Evolutionary conservation across 352 stramenopile genomes (phyloP), one percentile per base, ranked within the genome.

Genomic region (Globisporangium parvum): DNA sequence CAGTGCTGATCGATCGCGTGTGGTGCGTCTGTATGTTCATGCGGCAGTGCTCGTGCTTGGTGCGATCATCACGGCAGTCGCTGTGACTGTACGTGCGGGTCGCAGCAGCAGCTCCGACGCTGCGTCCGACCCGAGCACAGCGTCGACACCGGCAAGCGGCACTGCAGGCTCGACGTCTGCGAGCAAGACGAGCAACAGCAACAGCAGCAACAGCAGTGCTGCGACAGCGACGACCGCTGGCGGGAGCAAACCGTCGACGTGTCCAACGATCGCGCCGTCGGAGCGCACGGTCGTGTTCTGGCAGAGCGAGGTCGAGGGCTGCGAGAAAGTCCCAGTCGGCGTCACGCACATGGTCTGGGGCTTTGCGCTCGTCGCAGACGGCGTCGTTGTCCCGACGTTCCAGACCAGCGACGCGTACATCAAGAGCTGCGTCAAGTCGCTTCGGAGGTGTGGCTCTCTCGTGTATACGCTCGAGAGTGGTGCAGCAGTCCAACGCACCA

Each of bases 281-380:
- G 59, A 85, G n/a, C 80, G 82, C 11, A 81, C 76, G 0, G 74
- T 92, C 12, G 77, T 72, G 21, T 92, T 92, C 66, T 92, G 82
- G 82, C 82, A 92, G 63, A 86, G 68, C 51, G 80, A 92, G 66
- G 73, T 89, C 54, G 63, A 66, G 17, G 82, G 79, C 4, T 92
- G 82, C 62, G 77, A 92, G 26, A 75, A 70, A 20, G 73, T 91
- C n/a, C 35, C 82, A 0, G 47, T 72, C 14, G 77, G 82, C 14
- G 82, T 92, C 39, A 91, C 82, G 3, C 82, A 92, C 63, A 67
- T 92, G 10, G 66, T 85, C 31, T 89, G 84, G 47, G 75, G 74
- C 52, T 92, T 92, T 41, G 79, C 82, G n/a, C 67, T 90, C 9
- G 76, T 91, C 0, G 60, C 75, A 6, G 62, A 77, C 31, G 74